A percentile compares a stretch with the other conserved stretches of the same genome.
Conservation (phyloP, 257 asterid genomes). For the Mentha longifolia region DNA sequence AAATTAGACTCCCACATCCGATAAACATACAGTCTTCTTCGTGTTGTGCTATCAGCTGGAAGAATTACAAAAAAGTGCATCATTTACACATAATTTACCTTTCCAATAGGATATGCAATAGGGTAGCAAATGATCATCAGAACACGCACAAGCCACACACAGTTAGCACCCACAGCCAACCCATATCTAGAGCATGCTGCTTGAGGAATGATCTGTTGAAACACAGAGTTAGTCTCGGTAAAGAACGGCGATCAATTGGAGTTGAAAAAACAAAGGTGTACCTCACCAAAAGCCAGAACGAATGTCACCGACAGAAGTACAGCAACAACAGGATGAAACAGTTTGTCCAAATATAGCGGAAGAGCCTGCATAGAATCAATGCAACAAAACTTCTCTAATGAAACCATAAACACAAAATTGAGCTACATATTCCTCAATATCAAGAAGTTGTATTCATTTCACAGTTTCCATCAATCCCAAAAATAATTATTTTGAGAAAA, state of each 20-base stretch:
- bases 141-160: conserved; percentile 86
- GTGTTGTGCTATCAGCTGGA: background rate
- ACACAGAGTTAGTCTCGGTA: conserved; percentile 30
- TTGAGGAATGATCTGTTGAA: conserved; percentile 84
- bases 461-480: background rate
- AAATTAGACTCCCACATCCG: background rate
- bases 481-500: conserved; percentile 1
- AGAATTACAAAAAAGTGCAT: background rate
- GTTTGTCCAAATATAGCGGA: conserved; percentile 86
- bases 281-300: conserved; percentile 98
- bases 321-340: conserved; percentile 91
- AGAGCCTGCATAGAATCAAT: conserved; percentile 72
- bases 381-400: background rate
- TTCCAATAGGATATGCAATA: conserved; percentile 88
- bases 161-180: conserved; percentile 96
- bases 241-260: background rate
- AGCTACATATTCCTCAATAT: background rate
- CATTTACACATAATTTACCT: conserved; percentile 46
- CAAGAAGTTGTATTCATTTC: conserved; percentile 9
- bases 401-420: background rate
- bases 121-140: conserved; percentile 91
- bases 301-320: conserved; percentile 95
- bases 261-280: conserved; percentile 39
- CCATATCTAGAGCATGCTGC: conserved; percentile 92
- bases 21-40: background rate